Evolutionary conservation across 441 rosid species (phyloP).

Genomic region (Populus hybrid): DNA sequence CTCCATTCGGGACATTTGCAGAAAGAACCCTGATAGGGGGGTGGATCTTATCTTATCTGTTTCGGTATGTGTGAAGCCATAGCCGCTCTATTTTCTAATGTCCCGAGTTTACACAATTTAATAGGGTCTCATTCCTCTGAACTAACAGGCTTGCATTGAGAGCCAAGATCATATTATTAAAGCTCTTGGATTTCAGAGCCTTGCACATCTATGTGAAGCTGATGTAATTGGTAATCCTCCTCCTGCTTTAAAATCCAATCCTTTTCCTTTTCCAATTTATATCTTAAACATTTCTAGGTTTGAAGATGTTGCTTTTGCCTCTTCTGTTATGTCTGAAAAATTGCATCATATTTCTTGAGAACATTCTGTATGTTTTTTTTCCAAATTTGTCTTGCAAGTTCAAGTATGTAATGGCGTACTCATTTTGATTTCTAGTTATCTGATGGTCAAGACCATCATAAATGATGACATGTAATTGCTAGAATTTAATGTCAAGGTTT

Average conservation of each 20-base stretch:
- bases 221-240: conserved; percentile 78
- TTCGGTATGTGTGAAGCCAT: conserved; percentile 54
- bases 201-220: conserved; percentile 93
- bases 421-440: neutral
- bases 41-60: conserved; percentile 95
- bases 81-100: conserved; percentile 22
- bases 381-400: neutral
- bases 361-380: neutral
- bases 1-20: conserved; percentile 78
- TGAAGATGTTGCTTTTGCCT: neutral
- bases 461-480: neutral
- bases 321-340: neutral
- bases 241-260: conserved; percentile 11
- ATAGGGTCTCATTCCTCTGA: conserved; percentile 12
- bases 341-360: neutral
- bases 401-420: neutral
- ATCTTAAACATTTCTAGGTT: neutral
- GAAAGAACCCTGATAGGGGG: conserved; percentile 90
- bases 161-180: conserved; percentile 63
- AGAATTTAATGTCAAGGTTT: neutral
- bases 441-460: neutral
- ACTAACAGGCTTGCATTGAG: conserved; percentile 83
- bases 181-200: conserved; percentile 92
- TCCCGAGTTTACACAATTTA: conserved; percentile 14
- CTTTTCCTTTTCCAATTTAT: neutral